Evolutionary conservation across 148 eudicot species (phyloP), one percentile per base, ranked within the genome.

Genomic region (Fallopia convolvulus): DNA sequence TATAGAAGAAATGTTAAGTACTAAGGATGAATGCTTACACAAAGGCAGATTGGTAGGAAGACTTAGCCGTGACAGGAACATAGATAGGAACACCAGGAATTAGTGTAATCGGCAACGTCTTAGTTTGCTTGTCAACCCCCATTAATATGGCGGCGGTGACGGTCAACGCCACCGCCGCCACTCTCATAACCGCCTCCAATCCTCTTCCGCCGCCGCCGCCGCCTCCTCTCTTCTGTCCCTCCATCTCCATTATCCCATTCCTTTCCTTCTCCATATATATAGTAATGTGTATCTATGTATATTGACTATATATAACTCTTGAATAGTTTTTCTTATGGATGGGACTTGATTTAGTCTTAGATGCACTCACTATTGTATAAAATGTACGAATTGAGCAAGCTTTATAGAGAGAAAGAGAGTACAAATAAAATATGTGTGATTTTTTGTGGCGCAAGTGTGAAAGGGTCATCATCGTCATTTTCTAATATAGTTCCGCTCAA

Each of bases 1-100:
- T 4, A 14, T 12, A 63, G 3, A 41, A 63, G 40, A 30, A 63
- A 4, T 0, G 1, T 0, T 56, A 30, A 23, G n/a, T n/a, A n/a
- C 2, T 61, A 61, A 26, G 70, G 70, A 12, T 23, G 20, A 13
- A 75, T 1, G 5, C 89, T 84, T 78, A 93, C 98, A 87, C 89
- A 80, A 90, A 90, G 77, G 98, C 97, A 58, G 98, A 91, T 58
- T 85, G 41, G 81, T 93, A 76, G 42, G 55, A 77, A 82, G 75
- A 87, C 73, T 91, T 90, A 30, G 98, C 97, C 18, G 85, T 75
- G 39, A 83, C 85, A 26, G 92, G 87, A 49, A 93, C 76, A 70
- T 77, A 65, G 40, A 93, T 21, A 40, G 94, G 84, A 8, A 90
- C 84, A 66, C 84, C 76, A 6, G 97, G 76, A 14, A 85, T 72